These are phyloP conservation scores for Batrachochytrium dendrobatidis DNA, from an alignment of 371 early-diverging fungal genomes.

Conservation along the genomic window DNA sequence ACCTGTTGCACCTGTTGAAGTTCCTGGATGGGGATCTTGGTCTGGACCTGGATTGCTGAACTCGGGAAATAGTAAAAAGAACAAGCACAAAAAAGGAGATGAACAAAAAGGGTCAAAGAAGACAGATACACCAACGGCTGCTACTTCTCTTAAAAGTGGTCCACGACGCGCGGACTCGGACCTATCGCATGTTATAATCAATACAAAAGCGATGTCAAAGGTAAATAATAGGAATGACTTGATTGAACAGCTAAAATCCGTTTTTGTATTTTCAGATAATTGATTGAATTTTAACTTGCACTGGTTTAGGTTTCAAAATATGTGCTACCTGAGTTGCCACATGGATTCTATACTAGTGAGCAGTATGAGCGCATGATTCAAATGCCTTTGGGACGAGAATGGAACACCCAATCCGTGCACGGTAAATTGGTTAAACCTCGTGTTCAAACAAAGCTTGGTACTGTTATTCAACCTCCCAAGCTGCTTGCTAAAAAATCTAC, in stretches of 20 bases:
- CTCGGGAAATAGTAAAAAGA: not conserved
- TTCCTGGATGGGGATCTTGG: slow-evolving; percentile 82
- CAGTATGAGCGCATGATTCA: slow-evolving; percentile 83
- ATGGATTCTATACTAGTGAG: slow-evolving; percentile 73
- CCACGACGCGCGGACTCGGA: slow-evolving; percentile 75
- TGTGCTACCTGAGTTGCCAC: slow-evolving; percentile 57
- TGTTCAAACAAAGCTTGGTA: slow-evolving; percentile 76
- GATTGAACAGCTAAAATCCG: not conserved
- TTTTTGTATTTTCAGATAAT: not conserved
- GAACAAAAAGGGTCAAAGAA: slow-evolving; percentile 40
- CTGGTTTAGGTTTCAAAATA: not conserved
- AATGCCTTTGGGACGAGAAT: slow-evolving; percentile 88
- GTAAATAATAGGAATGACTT: slow-evolving; percentile 24
- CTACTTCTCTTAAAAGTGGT: too few species aligned
- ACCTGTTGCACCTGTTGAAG: slow-evolving; percentile 63
- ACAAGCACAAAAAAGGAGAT: not conserved
- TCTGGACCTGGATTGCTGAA: not conserved
- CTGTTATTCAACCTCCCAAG: slow-evolving; percentile 75
- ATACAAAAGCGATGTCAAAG: slow-evolving; percentile 74
- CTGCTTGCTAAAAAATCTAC: not conserved
- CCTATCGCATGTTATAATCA: slow-evolving; percentile 83
- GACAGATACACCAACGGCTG: slow-evolving; percentile 31
- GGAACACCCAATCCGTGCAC: slow-evolving; percentile 78
- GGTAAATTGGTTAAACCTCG: slow-evolving; percentile 70
- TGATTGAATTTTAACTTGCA: not conserved